Base-by-base conservation (phyloP, 257 asterid genomes). In the Petunia axillaris region DNA sequence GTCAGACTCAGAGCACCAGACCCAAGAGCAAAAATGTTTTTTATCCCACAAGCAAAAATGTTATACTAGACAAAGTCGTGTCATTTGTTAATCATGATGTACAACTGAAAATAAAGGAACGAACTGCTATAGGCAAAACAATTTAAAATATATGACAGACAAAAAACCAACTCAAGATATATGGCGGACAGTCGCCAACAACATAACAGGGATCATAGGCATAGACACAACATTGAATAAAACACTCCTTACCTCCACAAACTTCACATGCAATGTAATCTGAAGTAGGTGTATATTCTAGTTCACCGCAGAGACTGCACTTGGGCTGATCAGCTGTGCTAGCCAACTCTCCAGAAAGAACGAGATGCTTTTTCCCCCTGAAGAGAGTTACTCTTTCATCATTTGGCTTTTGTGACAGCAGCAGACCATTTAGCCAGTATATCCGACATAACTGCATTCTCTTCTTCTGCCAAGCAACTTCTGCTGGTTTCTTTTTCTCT, bases 361-460 rank as follows among this genome's bases (percentile, higher is more conserved):
- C 89, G 59, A 93, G 87, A 84, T 89, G 89, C 86, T 76, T 85
- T 80, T 83, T 88, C 64, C 88, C 84, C 88, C 91, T 90, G 79
- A 89, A 90, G 66, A 86, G 90, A 73, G 81, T 62, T 79, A 85
- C 80, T 63, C 90, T 87, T 76, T 85, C 96, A 80, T 93, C 98
- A 75, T 91, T 82, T 76, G 89, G 88, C 85, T 87, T 89, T 86
- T 87, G 87, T 64, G 96, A 90, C 48, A 93, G 79, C 58, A 76
- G 88, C 16, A 94, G 85, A 80, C 98, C 98, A 60, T 94, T 93
- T 79, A 89, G 84, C 98, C 98, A 94, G 87, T 91, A 94, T 80
- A 91, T 86, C 85, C 86, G 88, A 55, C 64, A 75, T 38, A 82
- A 71, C 68, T 88, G 84, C 35, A 90, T 87, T 84, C 97, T 91